Evolutionary conservation across 345 rosid genomes (phyloP), one percentile per base, ranked within the genome.

Genomic region (Citrus trifoliata): DNA sequence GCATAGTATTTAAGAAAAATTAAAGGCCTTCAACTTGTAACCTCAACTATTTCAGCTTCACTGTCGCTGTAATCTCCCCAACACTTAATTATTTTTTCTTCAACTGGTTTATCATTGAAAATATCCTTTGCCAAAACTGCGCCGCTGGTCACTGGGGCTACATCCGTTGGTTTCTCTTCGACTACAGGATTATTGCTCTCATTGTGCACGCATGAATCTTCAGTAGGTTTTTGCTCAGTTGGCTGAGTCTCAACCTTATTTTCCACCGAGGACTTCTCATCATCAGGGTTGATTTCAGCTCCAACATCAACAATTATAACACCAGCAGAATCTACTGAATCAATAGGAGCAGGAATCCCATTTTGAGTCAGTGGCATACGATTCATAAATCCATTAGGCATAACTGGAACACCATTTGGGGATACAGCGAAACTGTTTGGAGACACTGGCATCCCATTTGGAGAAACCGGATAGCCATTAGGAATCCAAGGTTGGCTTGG

Each of bases 401-500:
- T 80, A 70, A 81, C 83, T 35, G 87, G 87, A 85, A 86, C 55
- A 73, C 84, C 89, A 70, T 84, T 79, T 53, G 75, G 94, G 10
- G 97, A 88, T 67, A 90, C 48, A 13, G 91, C 84, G 76, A 82
- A 89, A 62, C 90, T 90, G 74, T 85, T 87, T 67, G 90, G 92
- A 67, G 90, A 83, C 46, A 88, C 51, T 38, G 90, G 89, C 77
- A 82, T 58, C 35, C 91, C 93, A 82, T 86, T 88, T 30, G 92
- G 94, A 61, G 95, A 86, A 74, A 90, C 82, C 22, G 90, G 88
- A 84, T 89, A 92, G 74, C 96, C 95, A 81, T 89, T 89, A 32
- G 94, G 84, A 77, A 92, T 83, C 99, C 99, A 96, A 73, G 98
- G 93, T 81, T 89, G 97, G 77, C 94, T 83, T 27, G 97, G 99